Conservation (phyloP, 306 rosid species). For the Vigna trinervia region DNA sequence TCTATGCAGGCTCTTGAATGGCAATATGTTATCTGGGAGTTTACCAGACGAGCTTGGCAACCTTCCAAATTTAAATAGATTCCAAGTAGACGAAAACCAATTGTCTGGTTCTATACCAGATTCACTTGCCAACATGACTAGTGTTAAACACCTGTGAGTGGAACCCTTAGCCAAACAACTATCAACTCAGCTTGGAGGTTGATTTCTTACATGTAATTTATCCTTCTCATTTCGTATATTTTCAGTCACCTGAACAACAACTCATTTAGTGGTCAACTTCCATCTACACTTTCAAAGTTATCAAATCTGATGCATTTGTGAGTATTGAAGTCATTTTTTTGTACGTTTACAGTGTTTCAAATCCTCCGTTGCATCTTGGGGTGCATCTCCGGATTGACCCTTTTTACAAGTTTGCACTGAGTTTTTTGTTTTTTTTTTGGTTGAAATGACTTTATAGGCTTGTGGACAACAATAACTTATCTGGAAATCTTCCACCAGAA, state of each 20-base stretch:
- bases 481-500: slow-evolving; percentile 66
- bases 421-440: slow-evolving; percentile 31
- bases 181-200: slow-evolving; percentile 30
- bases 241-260: slow-evolving; percentile 77
- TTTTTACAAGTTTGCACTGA: slow-evolving; percentile 31
- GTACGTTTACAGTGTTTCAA: slow-evolving; percentile 18
- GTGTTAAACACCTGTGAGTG: slow-evolving; percentile 65
- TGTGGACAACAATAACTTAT: slow-evolving; percentile 64
- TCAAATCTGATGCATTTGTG: slow-evolving; percentile 59
- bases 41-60: slow-evolving; percentile 70
- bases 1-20: slow-evolving; percentile 61
- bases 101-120: slow-evolving; percentile 63
- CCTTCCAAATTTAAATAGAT: slow-evolving; percentile 54
- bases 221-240: slow-evolving; percentile 40
- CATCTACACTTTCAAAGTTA: slow-evolving; percentile 56
- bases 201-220: slow-evolving; percentile 41
- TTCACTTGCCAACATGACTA: slow-evolving; percentile 58
- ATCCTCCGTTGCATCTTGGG: slow-evolving; percentile 1
- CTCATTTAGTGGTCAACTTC: slow-evolving; percentile 68
- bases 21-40: slow-evolving; percentile 63
- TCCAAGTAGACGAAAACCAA: slow-evolving; percentile 62
- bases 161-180: slow-evolving; percentile 35
- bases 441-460: slow-evolving; percentile 59
- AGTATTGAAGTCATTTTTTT: slow-evolving; percentile 46
- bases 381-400: slow-evolving; percentile 23